Base-by-base conservation (phyloP, 1,139 yeast species). In the Suhomyces bolitotheri region DNA sequence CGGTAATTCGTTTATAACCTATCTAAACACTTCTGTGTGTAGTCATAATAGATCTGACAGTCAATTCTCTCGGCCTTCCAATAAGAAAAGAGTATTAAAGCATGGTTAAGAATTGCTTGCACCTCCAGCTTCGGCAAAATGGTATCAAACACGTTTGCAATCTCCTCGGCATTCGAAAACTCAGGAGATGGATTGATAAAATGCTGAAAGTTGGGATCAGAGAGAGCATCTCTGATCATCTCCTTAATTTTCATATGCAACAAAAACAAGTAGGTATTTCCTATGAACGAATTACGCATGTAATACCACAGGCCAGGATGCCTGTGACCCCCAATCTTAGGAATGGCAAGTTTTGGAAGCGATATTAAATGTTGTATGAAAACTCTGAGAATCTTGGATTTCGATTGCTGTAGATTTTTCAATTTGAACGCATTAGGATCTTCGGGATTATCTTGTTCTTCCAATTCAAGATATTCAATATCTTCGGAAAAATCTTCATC, bases 291-390 rank as follows among this genome's bases (percentile, higher is more conserved):
- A 62, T 64, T 66, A 31, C 74, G 49, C 35, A 67, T 42, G 40
- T 62, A 65, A 43, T 58, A 67, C 73, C 73, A 67, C 50, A 60
- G 62, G 0, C 74, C 73, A 2, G 71, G 67, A 44, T 66, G 74
- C 42, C 74, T 56, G 44, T 66, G 69, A 12, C 59, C 62, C 4
- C 64, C 63, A 24, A 67, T 44, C 33, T 62, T 63, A 2, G 72
- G 72, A 23, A 67, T 58, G 36, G 56, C 56, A 25, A 65, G 45
- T 40, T 66, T 65, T 4, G 73, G 65, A 23, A 56, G 38, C 4
- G 65, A 41, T 12, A 60, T 54, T 12, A 66, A 35, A 39, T 56
- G 56, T 25, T 55, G 56, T 20, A 48, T 34, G 31, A 48, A 48
- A 7, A 46, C 42, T 13, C 43, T 24, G 21, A 48, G 38, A 23